Evolutionary conservation across 2,329 filamentous ascomycete species (phyloP).

Genomic region (Botrytis fabae): DNA sequence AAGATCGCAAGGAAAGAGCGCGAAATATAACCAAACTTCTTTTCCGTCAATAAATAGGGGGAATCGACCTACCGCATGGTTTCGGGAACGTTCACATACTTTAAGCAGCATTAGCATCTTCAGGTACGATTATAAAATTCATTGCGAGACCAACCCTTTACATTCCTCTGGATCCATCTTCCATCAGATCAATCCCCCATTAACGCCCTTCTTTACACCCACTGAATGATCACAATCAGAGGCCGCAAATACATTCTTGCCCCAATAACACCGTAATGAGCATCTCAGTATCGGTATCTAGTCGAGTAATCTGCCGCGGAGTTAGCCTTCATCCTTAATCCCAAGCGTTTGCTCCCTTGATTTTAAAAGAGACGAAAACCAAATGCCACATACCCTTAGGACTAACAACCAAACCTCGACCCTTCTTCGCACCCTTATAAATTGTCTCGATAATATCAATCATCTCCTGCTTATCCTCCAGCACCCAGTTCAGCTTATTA

Average conservation of each 20-base stretch:
- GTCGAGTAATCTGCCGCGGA: constrained; percentile 57
- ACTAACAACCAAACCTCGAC: constrained; percentile 90
- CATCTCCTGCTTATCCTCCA: constrained; percentile 97
- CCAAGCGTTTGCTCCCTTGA: too few species aligned
- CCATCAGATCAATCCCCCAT: constrained; percentile 13
- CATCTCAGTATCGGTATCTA: constrained; percentile 61
- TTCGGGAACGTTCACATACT: constrained; percentile 24
- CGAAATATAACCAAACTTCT: not conserved
- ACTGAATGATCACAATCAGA: not conserved
- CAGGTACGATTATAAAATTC: constrained; percentile 26
- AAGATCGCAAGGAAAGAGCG: not conserved
- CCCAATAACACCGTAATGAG: not conserved
- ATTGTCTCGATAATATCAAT: constrained; percentile 99
- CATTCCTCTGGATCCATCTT: constrained; percentile 19
- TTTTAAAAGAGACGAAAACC: not conserved
- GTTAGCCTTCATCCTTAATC: constrained; percentile 21
- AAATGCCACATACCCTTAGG: constrained; percentile 63
- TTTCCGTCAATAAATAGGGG: not conserved
- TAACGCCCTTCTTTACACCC: constrained; percentile 23
- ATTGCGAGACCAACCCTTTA: constrained; percentile 44
- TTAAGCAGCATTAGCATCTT: constrained; percentile 32
- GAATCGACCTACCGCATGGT: not conserved
- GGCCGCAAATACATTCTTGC: not conserved
- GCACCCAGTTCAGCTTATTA: constrained; percentile 95
- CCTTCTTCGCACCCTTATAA: constrained; percentile 98